Base-by-base conservation (phyloP, 2,329 filamentous ascomycete species). In the Colletotrichum salicis region DNA sequence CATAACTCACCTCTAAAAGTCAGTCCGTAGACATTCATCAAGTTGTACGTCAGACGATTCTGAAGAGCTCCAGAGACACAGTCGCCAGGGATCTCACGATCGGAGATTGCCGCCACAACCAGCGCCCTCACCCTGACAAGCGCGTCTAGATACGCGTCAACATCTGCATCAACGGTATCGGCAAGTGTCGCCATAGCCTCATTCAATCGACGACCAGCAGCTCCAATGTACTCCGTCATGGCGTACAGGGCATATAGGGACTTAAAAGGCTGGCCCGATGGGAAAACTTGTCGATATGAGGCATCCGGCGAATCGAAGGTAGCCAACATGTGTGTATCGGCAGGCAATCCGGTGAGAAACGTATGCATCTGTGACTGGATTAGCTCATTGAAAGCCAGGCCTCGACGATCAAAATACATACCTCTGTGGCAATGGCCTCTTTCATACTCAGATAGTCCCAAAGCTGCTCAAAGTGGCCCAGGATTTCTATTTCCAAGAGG, bases 391-490 rank as follows among this genome's bases (percentile, higher is more conserved):
- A 19, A 24, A 35, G 35, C 24, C 24, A 24, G n/a, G n/a, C 24
- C 6, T n/a, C 7, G 4, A 15, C 12, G 4, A 55, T 15, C 27
- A 66, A 24, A 7, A 57, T 19, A 71, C 82, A 75, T 84, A 92
- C 91, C 84, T 93, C 91, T 77, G 88, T 85, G 7, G 93, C 91
- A 54, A 94, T 83, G 61, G 84, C 86, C 70, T 95, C 91, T 56
- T 93, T 89, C 82, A 95, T 88, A 74, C 91, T 90, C 65, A 98
- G 86, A 77, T 96, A 93, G 55, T 90, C 88, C 87, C 96, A 97
- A 29, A 99, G 83, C 72, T 96, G 91, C 65, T 94, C 88, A 77
- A 97, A 97, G 80, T 97, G 93, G 69, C 91, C 88, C 75, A 96
- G 84, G 27, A 98, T 91, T 76, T 96, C 93, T 13, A 89, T 87